Conservation (phyloP, 2,329 filamentous ascomycete genomes). For the Stagonosporopsis rhizophila region DNA sequence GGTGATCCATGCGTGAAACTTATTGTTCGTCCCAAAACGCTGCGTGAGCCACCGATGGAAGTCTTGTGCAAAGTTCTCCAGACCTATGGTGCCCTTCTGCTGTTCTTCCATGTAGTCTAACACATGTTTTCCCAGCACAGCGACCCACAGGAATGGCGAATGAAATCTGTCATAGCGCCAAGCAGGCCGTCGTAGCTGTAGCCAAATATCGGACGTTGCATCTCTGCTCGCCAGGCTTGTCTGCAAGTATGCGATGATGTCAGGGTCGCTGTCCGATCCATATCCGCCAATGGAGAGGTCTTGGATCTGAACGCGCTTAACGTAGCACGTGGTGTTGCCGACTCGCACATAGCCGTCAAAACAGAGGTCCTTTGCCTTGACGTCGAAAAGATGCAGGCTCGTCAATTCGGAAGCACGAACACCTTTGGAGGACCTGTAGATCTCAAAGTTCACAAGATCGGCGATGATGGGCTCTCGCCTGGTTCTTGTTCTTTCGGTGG, state of each 20-base stretch:
- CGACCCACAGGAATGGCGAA: slow-evolving; percentile 72
- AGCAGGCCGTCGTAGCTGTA: slow-evolving; percentile 64
- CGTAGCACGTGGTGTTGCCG: slow-evolving; percentile 55
- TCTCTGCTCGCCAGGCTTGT: slow-evolving; percentile 51
- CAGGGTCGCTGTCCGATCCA: slow-evolving; percentile 56
- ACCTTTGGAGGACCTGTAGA: slow-evolving; percentile 26
- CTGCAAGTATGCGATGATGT: slow-evolving; percentile 69
- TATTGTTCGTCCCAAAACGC: slow-evolving; percentile 52
- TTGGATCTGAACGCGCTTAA: slow-evolving; percentile 64
- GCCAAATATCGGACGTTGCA: slow-evolving; percentile 62
- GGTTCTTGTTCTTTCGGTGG: background rate
- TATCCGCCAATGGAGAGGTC: slow-evolving; percentile 73
- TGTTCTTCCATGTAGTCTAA: slow-evolving; percentile 66
- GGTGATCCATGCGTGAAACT: slow-evolving; percentile 63
- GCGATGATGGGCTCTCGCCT: slow-evolving; percentile 19
- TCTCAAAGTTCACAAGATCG: slow-evolving; percentile 36
- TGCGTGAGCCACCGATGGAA: slow-evolving; percentile 66
- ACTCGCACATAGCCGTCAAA: slow-evolving; percentile 54
- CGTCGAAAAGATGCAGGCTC: slow-evolving; percentile 29
- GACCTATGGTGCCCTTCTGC: slow-evolving; percentile 48
- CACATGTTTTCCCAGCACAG: slow-evolving; percentile 73
- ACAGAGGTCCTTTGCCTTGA: slow-evolving; percentile 26
- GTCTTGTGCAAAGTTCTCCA: slow-evolving; percentile 63
- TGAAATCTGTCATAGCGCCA: slow-evolving; percentile 69
- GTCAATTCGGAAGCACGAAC: slow-evolving; percentile 22